Base-by-base conservation (phyloP, 208 protist species). In the Trypanosoma platydactyli region DNA sequence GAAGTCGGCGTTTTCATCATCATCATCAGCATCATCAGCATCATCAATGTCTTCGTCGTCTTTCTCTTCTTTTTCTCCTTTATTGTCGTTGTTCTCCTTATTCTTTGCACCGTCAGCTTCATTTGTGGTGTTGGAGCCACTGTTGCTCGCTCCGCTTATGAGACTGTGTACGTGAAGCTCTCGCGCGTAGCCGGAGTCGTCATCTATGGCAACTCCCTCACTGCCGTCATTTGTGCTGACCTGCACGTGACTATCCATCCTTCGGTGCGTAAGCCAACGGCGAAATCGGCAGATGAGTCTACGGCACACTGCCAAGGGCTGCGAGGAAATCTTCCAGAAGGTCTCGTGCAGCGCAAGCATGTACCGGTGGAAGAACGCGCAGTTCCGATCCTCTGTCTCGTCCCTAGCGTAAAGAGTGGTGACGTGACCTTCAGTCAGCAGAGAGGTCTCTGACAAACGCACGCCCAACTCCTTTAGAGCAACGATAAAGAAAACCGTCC, bases 1-100 rank as follows among this genome's bases (percentile, higher is more conserved):
- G 13, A 66, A 38, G 33, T 88, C 84, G 15, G 80, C 73, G 0
- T 79, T 76, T 16, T 87, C 75, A 1, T 87, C 79, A 20, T 81
- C 82, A 15, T 53, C 45, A 15, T 68, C 75, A 11, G 20, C 50
- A 5, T 35, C 50, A 12, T 54, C 59, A 18, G 71, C 52, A 9
- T 33, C 49, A 9, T 56, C 35, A 20, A 1, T 11, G 1, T 29
- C 30, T 30, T 3, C 33, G 33, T 3, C 33, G 33, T 38, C 33
- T 20, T 24, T 24, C 25, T 59, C 18, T 18, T 20, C 57, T 30
- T 55, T 53, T 16, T 49, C 35, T n/a, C 30, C 38, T 42, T 45
- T 27, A n/a, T 27, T 18, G 24, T 30, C 51, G 46, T n/a, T 35
- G 20, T 18, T 33, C 6, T 35, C 25, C 15, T 30, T 50, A 13